Conservation (phyloP, 2,329 filamentous ascomycete genomes). For the Cryphonectria parasitica region DNA sequence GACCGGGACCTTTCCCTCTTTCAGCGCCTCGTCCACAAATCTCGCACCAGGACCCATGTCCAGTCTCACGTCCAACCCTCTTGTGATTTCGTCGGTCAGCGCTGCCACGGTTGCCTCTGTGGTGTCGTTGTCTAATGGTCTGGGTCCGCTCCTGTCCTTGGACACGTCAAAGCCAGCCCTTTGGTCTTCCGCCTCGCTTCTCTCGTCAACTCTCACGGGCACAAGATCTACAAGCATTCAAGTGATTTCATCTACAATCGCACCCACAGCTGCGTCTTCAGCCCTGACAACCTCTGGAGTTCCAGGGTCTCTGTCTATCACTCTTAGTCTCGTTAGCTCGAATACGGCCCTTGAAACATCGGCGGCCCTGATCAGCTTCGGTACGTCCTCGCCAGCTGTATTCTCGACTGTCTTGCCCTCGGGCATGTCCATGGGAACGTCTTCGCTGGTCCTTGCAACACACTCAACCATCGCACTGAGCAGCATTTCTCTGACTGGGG, state of each 20-base stretch:
- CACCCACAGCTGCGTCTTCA: slow-evolving; percentile 25
- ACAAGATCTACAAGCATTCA: slow-evolving; percentile 13
- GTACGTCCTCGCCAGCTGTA: slow-evolving; percentile 26
- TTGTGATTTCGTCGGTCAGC: neutral
- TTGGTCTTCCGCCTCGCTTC: neutral
- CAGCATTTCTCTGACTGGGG: slow-evolving; percentile 30
- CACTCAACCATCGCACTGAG: slow-evolving; percentile 22
- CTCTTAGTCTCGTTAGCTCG: slow-evolving; percentile 20
- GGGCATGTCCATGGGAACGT: slow-evolving; percentile 19
- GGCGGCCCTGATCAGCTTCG: slow-evolving; percentile 26
- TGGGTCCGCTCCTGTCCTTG: slow-evolving; percentile 24
- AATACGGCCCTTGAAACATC: slow-evolving; percentile 20
- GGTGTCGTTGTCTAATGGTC: slow-evolving; percentile 23
- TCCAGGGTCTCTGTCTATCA: slow-evolving; percentile 20
- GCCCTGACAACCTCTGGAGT: slow-evolving; percentile 27
- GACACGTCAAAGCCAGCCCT: neutral
- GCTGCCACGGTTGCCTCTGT: slow-evolving; percentile 17
- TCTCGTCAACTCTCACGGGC: neutral
- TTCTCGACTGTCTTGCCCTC: slow-evolving; percentile 21
- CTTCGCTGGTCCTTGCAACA: slow-evolving; percentile 21
- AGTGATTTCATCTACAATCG: slow-evolving; percentile 23
- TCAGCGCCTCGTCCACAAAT: neutral
- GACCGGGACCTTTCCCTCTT: slow-evolving; percentile 18
- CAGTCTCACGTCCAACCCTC: slow-evolving; percentile 5
- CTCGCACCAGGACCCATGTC: neutral